phyloP scores from a whole-genome alignment of 2,329 filamentous ascomycete genomes.

The Pseudogymnoascus sp. region DNA sequence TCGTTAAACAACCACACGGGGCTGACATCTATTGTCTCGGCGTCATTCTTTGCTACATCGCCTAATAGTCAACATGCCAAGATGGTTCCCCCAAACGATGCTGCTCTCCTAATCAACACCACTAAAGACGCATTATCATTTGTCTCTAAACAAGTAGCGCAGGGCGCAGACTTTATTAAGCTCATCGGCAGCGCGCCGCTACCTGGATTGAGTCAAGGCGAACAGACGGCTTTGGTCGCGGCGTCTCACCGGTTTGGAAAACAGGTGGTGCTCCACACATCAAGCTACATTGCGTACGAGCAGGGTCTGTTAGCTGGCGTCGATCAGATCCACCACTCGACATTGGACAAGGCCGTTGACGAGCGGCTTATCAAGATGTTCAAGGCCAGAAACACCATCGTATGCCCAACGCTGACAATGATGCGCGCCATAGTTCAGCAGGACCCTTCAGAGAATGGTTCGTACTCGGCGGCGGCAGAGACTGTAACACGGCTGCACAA shows the following conservation, averaged over 20 bases:
- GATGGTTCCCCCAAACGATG: no score
- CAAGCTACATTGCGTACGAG: not conserved
- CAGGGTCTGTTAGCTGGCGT: slow-evolving; percentile 14
- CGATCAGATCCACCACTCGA: slow-evolving; percentile 14
- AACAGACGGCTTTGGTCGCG: not conserved
- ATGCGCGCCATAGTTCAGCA: not conserved
- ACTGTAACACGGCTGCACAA: slow-evolving; percentile 14
- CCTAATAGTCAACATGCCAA: no score
- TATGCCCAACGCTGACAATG: slow-evolving; percentile 17
- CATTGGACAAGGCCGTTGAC: slow-evolving; percentile 11
- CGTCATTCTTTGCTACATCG: no score
- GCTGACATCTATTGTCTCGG: no score
- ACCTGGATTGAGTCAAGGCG: slow-evolving; percentile 6
- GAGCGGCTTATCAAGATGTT: slow-evolving; percentile 1
- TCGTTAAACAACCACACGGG: no score
- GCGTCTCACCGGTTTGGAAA: slow-evolving; percentile 8
- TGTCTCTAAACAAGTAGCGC: no score
- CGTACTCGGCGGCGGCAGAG: not conserved
- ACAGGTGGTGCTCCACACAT: slow-evolving; percentile 15
- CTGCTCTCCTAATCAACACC: no score
- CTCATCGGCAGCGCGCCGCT: not conserved
- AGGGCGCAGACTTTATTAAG: no score
- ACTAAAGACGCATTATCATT: no score
- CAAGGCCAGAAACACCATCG: not conserved
- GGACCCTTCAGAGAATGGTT: not conserved